Evolutionary conservation across 495 filamentous ascomycete genomes (phyloP).

Genomic region (Penicillium silybi): DNA sequence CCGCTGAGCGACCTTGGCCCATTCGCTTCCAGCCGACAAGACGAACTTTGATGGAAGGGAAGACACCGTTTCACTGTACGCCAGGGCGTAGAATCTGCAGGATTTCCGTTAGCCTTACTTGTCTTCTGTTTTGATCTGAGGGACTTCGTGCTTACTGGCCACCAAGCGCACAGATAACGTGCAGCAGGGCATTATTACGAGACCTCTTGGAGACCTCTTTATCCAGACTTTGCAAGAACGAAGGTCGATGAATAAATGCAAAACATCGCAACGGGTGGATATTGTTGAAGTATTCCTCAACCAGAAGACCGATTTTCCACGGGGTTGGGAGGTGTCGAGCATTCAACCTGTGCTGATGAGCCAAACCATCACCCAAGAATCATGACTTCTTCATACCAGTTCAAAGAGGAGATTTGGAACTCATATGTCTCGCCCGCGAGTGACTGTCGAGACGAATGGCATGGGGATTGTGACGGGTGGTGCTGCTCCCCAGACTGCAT

Average conservation of each 20-base stretch:
- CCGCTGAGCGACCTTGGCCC: slow-evolving; percentile 27
- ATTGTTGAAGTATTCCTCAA: slow-evolving; percentile 35
- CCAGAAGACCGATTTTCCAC: slow-evolving; percentile 20
- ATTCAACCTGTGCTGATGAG: slow-evolving; percentile 13
- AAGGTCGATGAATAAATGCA: slow-evolving; percentile 34
- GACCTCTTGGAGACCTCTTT: slow-evolving; percentile 7
- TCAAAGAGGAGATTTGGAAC: background rate
- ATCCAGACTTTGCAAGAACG: slow-evolving; percentile 30
- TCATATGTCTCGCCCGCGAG: background rate
- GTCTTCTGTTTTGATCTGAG: background rate
- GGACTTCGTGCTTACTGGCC: slow-evolving; percentile 25
- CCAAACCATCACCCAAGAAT: background rate
- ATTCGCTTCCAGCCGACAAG: slow-evolving; percentile 23
- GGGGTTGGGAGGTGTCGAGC: slow-evolving; percentile 16
- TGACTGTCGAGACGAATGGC: background rate
- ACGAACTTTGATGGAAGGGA: slow-evolving; percentile 11
- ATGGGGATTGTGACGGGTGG: background rate
- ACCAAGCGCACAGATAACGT: slow-evolving; percentile 34
- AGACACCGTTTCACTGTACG: slow-evolving; percentile 17
- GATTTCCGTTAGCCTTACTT: background rate
- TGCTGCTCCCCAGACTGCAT: background rate
- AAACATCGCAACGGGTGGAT: slow-evolving; percentile 36
- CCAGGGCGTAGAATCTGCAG: slow-evolving; percentile 23
- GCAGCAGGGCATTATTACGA: slow-evolving; percentile 23
- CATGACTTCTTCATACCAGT: background rate